Evolutionary conservation across 371 early-diverging fungal species (phyloP), one percentile per base, ranked within the genome.

Genomic region (Mucor velutinosus): DNA sequence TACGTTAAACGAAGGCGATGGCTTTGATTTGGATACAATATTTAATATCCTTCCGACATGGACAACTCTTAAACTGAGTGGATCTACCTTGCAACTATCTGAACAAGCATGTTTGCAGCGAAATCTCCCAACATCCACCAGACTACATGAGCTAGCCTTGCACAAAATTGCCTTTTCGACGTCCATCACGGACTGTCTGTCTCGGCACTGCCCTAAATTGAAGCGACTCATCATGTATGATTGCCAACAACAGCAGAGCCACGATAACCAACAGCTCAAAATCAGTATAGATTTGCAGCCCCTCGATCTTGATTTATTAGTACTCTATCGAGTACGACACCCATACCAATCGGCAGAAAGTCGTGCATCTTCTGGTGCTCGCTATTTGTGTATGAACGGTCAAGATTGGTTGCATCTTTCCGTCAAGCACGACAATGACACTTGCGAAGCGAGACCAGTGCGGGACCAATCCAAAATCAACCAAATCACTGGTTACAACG

Each of bases 11-110:
- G 27, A 37, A 4, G 19, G 19, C 10, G 57, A 7, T 56, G 57
- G 57, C 5, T 57, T 64, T 64, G 64, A 53, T n/a, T 39, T 64
- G 30, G 64, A 64, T 43, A 30, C 19, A 6, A 25, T 64, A 7
- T 19, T 60, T 0, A 25, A 4, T 3, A 23, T 25, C 21, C 21
- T 37, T 7, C 25, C 60, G 1, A 21, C 27, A 11, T 8, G 15
- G 39, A 19, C 37, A 12, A 7, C 15, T 21, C 21, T 53, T 5
- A 53, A 53, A 27, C 14, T 53, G 27, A 53, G 25, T 14, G 53
- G 53, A 53, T 53, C 53, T 4, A 53, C 53, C 0, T 53, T 53
- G 27, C 27, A 53, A 53, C 27, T 51, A 25, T 25, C 51, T 12
- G 12, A 23, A 51, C 25, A 51, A 12, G 23, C 23, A 19, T 25